phyloP scores from a whole-genome alignment of 441 rosid genomes.

The Daphne laureola region DNA sequence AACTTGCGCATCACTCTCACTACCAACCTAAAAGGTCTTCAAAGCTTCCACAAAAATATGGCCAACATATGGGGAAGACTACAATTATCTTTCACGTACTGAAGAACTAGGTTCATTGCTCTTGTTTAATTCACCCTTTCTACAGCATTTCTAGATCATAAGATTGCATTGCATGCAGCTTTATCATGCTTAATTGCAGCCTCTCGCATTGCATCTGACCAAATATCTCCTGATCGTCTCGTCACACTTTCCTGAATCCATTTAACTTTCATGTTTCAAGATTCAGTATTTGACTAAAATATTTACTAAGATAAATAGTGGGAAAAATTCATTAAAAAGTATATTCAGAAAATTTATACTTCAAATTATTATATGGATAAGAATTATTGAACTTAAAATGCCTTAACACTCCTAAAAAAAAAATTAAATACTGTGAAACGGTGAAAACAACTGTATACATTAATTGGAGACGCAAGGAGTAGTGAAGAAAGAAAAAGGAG shows the following conservation, averaged over 20 bases:
- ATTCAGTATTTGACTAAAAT: too few species aligned
- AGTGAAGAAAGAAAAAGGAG: too few species aligned
- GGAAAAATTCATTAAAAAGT: too few species aligned
- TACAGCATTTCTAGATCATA: conserved; percentile 62
- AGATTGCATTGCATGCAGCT: conserved; percentile 85
- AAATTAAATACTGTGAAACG: too few species aligned
- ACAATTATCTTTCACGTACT: conserved; percentile 52
- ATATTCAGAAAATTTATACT: too few species aligned
- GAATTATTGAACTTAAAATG: too few species aligned
- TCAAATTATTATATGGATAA: too few species aligned
- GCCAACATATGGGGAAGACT: conserved; percentile 58
- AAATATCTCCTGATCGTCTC: conserved; percentile 69
- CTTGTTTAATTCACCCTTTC: conserved; percentile 35
- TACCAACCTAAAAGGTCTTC: conserved; percentile 34
- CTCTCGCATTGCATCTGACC: conserved; percentile 75
- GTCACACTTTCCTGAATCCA: conserved; percentile 52
- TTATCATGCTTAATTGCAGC: conserved; percentile 75
- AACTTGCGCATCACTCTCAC: conserved; percentile 49
- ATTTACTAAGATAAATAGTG: too few species aligned
- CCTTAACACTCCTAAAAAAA: too few species aligned
- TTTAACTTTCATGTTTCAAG: too few species aligned
- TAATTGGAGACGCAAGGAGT: too few species aligned
- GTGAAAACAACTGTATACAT: too few species aligned
- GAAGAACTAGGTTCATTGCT: conserved; percentile 41
- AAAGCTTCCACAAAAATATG: conserved; percentile 53